phyloP scores from a whole-genome alignment of 345 rosid genomes.

The Dipteronia dyeriana region DNA sequence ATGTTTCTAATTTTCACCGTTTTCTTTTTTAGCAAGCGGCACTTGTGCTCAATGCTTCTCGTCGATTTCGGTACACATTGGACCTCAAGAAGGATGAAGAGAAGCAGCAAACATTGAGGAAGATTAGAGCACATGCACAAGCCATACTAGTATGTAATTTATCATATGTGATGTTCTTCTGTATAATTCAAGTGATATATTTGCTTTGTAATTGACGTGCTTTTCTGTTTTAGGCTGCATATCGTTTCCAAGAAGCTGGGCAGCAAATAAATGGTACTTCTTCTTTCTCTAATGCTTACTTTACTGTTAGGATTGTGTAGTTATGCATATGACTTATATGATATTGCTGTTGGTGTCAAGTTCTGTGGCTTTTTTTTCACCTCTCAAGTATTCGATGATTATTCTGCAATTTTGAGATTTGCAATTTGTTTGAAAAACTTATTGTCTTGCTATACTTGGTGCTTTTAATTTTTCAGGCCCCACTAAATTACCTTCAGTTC shows the following conservation, averaged over 20 bases:
- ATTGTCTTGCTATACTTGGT: neutral
- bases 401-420: neutral
- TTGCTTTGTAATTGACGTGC: slow-evolving; percentile 17
- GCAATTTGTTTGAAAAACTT: neutral
- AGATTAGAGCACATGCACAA: slow-evolving; percentile 87
- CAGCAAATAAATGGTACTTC: slow-evolving; percentile 58
- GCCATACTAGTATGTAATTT: slow-evolving; percentile 65
- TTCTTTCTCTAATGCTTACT: slow-evolving; percentile 6
- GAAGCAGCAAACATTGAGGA: slow-evolving; percentile 54
- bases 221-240: slow-evolving; percentile 70
- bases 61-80: slow-evolving; percentile 93
- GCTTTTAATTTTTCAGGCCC: slow-evolving; percentile 37
- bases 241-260: slow-evolving; percentile 68
- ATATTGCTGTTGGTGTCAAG: neutral
- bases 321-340: neutral
- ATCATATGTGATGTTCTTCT: slow-evolving; percentile 1
- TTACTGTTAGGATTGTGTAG: neutral
- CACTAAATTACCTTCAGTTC: slow-evolving; percentile 30
- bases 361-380: neutral
- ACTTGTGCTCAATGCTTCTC: slow-evolving; percentile 93
- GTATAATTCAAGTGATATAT: neutral
- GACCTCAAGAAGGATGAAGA: slow-evolving; percentile 90
- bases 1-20: neutral
- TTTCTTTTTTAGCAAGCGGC: slow-evolving; percentile 81
- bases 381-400: neutral